Percentiles rank a stretch among this genome's conserved stretches.
These are phyloP conservation scores for Liquidambar formosana DNA, from an alignment of 164 flowering plant genomes.

Conservation along the genomic window DNA sequence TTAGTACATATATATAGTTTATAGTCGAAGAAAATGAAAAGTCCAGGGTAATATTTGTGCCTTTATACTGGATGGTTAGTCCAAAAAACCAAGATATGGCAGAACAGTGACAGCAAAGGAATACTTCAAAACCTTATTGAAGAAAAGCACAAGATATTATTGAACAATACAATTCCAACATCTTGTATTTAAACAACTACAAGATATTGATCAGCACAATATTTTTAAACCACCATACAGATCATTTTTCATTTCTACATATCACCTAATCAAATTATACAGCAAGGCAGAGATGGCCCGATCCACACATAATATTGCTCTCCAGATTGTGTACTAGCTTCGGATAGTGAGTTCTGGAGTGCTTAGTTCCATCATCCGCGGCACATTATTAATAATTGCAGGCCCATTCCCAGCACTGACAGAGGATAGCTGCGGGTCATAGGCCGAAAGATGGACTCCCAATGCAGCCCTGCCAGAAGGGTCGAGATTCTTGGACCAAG, in stretches of 20 bases:
- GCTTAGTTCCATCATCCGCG: constrained; percentile 42
- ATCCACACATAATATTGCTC: no score
- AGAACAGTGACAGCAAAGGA: neutral
- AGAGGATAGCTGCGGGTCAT: constrained; percentile 33
- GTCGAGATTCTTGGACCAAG: constrained; percentile 86
- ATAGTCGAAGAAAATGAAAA: no score
- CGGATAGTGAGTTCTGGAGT: constrained; percentile 46
- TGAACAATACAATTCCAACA: constrained; percentile 8
- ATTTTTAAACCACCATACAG: neutral
- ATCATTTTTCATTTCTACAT: no score
- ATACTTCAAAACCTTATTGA: neutral
- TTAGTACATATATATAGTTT: no score
- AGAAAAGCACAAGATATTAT: neutral
- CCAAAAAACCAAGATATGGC: no score
- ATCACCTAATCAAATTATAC: no score
- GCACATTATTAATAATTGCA: constrained; percentile 33
- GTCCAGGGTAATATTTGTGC: no score
- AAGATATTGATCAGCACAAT: neutral
- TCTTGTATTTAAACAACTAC: neutral
- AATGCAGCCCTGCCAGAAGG: constrained; percentile 95
- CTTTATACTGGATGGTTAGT: no score
- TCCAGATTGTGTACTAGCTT: constrained; percentile 40
- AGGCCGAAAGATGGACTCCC: constrained; percentile 80
- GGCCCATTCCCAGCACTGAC: constrained; percentile 21
- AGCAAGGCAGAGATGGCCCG: no score